Conservation (phyloP, 2,329 filamentous ascomycete species). For the Madurella fahalii region DNA sequence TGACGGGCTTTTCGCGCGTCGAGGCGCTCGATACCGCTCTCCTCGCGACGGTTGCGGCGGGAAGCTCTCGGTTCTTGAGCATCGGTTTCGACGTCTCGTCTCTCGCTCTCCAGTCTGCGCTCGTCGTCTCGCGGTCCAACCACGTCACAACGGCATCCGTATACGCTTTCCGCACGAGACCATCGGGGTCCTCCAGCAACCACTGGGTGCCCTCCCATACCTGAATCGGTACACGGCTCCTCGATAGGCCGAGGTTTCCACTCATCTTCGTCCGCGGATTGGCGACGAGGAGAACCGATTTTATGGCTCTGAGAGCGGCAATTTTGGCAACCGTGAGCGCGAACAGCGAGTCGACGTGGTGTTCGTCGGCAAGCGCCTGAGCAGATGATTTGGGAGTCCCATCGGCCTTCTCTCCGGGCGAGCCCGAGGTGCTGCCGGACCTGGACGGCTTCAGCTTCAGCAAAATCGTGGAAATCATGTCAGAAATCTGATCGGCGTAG, state of each 20-base stretch:
- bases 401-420: conserved; percentile 49
- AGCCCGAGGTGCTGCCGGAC: conserved; percentile 38
- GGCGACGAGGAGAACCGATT: conserved; percentile 75
- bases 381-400: conserved; percentile 31
- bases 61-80: conserved; percentile 40
- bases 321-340: conserved; percentile 52
- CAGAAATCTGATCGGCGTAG: conserved; percentile 91
- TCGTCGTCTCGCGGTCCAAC: conserved; percentile 75
- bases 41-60: conserved; percentile 45
- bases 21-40: conserved; percentile 68
- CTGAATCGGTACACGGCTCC: conserved; percentile 71
- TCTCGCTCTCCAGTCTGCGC: conserved; percentile 57
- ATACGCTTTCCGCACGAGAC: conserved; percentile 77
- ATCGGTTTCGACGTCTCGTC: conserved; percentile 50
- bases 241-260: conserved; percentile 60
- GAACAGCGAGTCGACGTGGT: conserved; percentile 50
- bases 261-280: conserved; percentile 61
- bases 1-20: conserved; percentile 52
- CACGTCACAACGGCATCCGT: conserved; percentile 78
- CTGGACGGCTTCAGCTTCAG: conserved; percentile 67
- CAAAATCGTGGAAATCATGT: conserved; percentile 84
- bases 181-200: conserved; percentile 77
- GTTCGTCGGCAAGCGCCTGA: conserved; percentile 32
- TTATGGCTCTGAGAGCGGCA: conserved; percentile 72
- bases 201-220: conserved; percentile 97